phyloP scores from a whole-genome alignment of 1,284 basidiomycete genomes.

The Ceratobasidium theobromae region DNA sequence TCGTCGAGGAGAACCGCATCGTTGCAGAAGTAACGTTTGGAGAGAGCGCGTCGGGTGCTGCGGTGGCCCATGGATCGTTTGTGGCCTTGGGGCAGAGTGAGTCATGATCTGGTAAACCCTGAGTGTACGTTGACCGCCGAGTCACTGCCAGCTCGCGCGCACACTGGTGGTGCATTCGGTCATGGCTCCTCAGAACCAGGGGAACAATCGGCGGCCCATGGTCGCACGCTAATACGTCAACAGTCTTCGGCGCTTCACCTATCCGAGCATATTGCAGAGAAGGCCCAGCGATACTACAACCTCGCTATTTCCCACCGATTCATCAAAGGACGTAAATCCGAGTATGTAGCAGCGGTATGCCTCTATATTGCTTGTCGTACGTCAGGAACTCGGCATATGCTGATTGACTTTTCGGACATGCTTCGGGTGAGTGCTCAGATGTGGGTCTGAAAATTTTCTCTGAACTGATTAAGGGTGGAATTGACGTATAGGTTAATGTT shows the following conservation, averaged over 20 bases:
- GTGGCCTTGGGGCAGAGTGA: constrained; percentile 90
- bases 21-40: constrained; percentile 93
- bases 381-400: constrained; percentile 92
- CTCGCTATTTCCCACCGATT: constrained; percentile 94
- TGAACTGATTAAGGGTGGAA: not conserved
- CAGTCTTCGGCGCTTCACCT: constrained; percentile 63
- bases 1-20: constrained; percentile 92
- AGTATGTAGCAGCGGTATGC: constrained; percentile 94
- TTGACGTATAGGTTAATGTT: constrained; percentile 78
- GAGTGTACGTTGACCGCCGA: not conserved
- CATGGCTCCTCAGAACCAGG: constrained; percentile 44
- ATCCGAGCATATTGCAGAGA: constrained; percentile 75
- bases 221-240: constrained; percentile 17
- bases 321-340: constrained; percentile 87
- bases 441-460: constrained; percentile 3
- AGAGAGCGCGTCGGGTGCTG: constrained; percentile 88
- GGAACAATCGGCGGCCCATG: constrained; percentile 24
- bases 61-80: constrained; percentile 93
- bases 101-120: constrained; percentile 44
- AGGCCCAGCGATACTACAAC: constrained; percentile 87
- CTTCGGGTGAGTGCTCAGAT: constrained; percentile 62
- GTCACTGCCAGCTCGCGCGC: constrained; percentile 63
- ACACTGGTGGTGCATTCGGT: constrained; percentile 77
- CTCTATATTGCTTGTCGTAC: constrained; percentile 93
- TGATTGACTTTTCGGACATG: constrained; percentile 96